These are phyloP conservation scores for Isatis lusitanica DNA, from an alignment of 441 rosid species.

Conservation along the genomic window DNA sequence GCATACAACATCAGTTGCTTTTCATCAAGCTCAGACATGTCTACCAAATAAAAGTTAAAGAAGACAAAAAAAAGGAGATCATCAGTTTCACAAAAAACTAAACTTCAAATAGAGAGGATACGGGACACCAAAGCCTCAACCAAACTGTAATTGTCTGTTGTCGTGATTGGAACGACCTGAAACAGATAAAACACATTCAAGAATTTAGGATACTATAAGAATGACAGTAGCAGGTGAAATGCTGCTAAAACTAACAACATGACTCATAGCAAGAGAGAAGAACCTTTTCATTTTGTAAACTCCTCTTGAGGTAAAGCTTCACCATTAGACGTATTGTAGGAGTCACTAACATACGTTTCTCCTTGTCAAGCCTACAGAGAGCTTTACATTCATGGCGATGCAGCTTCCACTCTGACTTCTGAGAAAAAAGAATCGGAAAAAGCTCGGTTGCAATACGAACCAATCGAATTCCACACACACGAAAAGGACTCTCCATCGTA, in stretches of 20 bases:
- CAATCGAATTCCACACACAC: not conserved
- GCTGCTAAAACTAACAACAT: not conserved
- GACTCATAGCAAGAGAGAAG: not conserved
- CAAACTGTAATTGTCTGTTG: constrained; percentile 60
- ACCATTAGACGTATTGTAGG: constrained; percentile 85
- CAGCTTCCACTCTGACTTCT: constrained; percentile 86
- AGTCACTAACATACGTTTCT: constrained; percentile 57
- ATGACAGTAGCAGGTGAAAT: not conserved
- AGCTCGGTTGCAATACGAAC: not conserved
- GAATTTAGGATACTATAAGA: not conserved
- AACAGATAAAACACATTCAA: constrained; percentile 17
- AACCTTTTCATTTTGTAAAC: constrained; percentile 74
- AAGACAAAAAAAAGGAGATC: constrained; percentile 14
- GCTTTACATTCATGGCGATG: constrained; percentile 81
- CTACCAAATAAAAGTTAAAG: constrained; percentile 49
- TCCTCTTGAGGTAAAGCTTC: constrained; percentile 63
- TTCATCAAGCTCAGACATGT: constrained; percentile 76
- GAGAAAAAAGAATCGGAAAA: constrained; percentile 8
- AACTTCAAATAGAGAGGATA: constrained; percentile 54
- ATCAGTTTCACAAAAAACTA: constrained; percentile 10
- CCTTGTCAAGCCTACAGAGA: constrained; percentile 64
- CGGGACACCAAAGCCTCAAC: constrained; percentile 86
- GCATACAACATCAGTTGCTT: constrained; percentile 87
- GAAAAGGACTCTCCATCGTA: not conserved
- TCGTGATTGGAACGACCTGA: constrained; percentile 59